Evolutionary conservation across 495 filamentous ascomycete species (phyloP), one percentile per base, ranked within the genome.

Genomic region (Penicillium chermesinum): DNA sequence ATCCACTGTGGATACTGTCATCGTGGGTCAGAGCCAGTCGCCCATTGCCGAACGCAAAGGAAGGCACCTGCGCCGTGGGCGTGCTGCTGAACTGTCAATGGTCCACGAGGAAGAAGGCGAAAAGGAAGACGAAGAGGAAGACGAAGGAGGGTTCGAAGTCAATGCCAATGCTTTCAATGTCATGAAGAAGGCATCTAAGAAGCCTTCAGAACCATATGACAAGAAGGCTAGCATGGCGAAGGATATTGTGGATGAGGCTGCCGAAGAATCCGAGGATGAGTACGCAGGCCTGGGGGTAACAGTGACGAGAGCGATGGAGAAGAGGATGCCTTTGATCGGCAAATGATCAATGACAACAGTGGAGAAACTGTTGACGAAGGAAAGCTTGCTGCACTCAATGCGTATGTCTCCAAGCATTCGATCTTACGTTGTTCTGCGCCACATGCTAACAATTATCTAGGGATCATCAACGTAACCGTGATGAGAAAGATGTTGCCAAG

Each of bases 241-340:
- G 46, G 83, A 84, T 12, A 88, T 95, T 73, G 72, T 99, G 14
- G 79, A 97, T 50, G 93, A 97, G 52, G 88, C 93, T 57, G 93
- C 93, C 33, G 88, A 93, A 55, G 93, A 99, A 71, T 97, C 94
- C 0, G 94, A 97, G 62, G 93, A 99, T 62, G 93, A 99, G 64
- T 99, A 96, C 61, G 93, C 91, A 25, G 94, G 94, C 2, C 73
- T 97, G 94, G 94, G 38, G 93, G 93, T 35, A 85, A 77, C 3
- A 89, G 88, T 63, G 90, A 91, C 41, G 94, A 98, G 49, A 88
- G 89, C 33, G 85, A 83, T 41, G 80, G 73, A 17, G 83, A 84
- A 32, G 87, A 89, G 47, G 79, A 85, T 40, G 81, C 79, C 27
- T 79, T 79, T 33, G 79, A 85, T 49, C 72, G 87, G 46, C 81